Base-by-base conservation (phyloP, 768 basidiomycete genomes). In the Tubosaeta sp. region DNA sequence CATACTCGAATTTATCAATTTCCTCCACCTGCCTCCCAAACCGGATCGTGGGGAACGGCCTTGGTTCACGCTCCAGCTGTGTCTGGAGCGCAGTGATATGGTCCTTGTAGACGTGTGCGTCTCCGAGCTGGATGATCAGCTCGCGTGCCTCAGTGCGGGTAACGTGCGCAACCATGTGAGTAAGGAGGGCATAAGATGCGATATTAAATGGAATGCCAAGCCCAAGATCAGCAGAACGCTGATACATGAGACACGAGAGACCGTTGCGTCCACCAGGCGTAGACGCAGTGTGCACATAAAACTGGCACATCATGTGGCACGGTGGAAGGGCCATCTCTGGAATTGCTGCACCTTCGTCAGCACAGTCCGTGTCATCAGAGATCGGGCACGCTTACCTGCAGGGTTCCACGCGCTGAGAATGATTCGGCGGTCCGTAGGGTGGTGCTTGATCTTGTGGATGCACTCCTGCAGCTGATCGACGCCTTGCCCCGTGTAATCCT, bases 181-280 rank as follows among this genome's bases (percentile, higher is more conserved):
- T 97, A 49, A 99, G 83, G 19, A 99, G 81, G 7, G 97, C 90
- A 70, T 98, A 99, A 1, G 97, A 98, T 13, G 95, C 97, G 70
- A 99, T 98, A 71, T 99, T 99, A 81, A 99, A 99, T 0, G 95
- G 95, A 46, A 99, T 91, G 3, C 95, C 95, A 35, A 99, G 89
- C 1, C 95, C 95, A 8, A 97, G 81, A 67, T 99, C 95, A 16
- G 95, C 95, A 13, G 95, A 97, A 43, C 97, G 90, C 65, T 98
- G 95, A 74, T 86, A 97, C 93, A 98, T 94, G 42, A 95, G 78
- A 69, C 95, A 97, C 9, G 92, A 95, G 16, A 98, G 85, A 52
- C 80, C 81, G 9, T 86, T 86, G 58, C 82, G 85, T n/a, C 76
- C 61, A 14, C 70, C 60, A 1, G 76, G 58, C 0, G 56, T 57